A percentile compares a stretch with the other conserved stretches of the same genome.
phyloP scores from a whole-genome alignment of 371 early-diverging fungal genomes.

The Syncephalastrum monosporum region DNA sequence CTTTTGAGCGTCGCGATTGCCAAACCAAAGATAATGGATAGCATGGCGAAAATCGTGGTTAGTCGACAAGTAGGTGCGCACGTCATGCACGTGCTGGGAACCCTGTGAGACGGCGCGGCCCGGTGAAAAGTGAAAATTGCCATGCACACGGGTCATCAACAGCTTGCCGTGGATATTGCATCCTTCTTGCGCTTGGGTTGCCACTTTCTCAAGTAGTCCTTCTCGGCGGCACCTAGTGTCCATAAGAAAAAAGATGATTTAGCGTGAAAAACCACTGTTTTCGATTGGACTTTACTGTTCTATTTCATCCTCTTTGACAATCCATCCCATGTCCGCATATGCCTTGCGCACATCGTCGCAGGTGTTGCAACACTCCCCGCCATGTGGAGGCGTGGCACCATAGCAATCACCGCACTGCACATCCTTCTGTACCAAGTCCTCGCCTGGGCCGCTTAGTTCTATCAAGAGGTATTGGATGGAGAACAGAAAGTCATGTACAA shows the following conservation, averaged over 20 bases:
- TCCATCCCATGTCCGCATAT: constrained; percentile 80
- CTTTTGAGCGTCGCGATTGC: constrained; percentile 42
- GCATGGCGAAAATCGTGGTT: constrained; percentile 78
- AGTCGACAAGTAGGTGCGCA: constrained; percentile 32
- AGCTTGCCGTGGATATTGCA: constrained; percentile 85
- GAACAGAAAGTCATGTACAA: too few relatives aligned
- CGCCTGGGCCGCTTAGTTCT: too few relatives aligned
- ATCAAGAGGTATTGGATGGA: too few relatives aligned
- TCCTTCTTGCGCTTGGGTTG: constrained; percentile 80
- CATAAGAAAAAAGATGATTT: too few relatives aligned
- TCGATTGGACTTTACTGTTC: neutral
- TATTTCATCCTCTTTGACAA: constrained; percentile 30
- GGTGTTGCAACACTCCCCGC: constrained; percentile 89
- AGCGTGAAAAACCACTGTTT: too few relatives aligned
- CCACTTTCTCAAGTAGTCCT: constrained; percentile 72
- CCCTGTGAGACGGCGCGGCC: constrained; percentile 78
- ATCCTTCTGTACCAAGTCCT: constrained; percentile 5
- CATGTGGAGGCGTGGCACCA: constrained; percentile 63
- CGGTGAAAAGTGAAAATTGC: constrained; percentile 92
- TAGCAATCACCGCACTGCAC: constrained; percentile 90
- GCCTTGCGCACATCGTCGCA: constrained; percentile 89
- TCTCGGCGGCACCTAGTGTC: constrained; percentile 65
- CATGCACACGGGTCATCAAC: constrained; percentile 85
- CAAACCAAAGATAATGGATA: constrained; percentile 85
- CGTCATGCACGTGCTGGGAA: constrained; percentile 68